Base-by-base conservation (phyloP, 495 filamentous ascomycete genomes). In the Saxophila tyrrhenica region DNA sequence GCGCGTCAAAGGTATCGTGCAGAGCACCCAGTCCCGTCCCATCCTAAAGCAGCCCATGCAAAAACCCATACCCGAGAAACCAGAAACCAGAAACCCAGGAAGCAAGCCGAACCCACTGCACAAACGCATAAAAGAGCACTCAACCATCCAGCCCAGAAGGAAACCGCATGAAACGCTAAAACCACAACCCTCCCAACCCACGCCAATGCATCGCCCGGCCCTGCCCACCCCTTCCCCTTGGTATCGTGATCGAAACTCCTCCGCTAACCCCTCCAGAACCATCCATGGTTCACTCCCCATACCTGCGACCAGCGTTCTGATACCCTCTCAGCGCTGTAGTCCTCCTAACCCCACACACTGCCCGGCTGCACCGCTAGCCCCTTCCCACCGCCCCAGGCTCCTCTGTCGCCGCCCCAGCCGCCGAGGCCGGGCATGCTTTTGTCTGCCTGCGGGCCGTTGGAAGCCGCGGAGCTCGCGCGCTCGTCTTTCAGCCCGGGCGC, bases 401-500 rank as follows among this genome's bases (percentile, higher is more conserved):
- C 65, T 46, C 58, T 62, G 53, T 69, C 69, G 62, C 66, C 65
- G 11, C 67, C 63, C 63, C 66, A 65, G 21, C 54, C 53, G 17
- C 61, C 62, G 3, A 67, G 58, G 9, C 62, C 62, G 21, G 49
- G 39, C 19, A 63, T 59, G 41, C 56, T 62, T 52, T 69, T 69
- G 35, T 70, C 65, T 19, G 55, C 59, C n/a, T 46, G 57, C 25
- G 64, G 57, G n/a, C 77, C 78, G 65, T 80, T 85, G 29, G 82
- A 79, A 8, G 80, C 74, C 7, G 82, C 73, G 13, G 82, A 83
- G 10, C 74, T 72, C 24, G 79, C 76, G 51, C 80, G 75, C 58
- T 86, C 83, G 45, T 78, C 80, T 3, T 59, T 61, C 20, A 63
- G 64, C 38, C 29, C 25, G 3, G 24, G 24, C 11, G 13, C 16